Conservation (phyloP, 2,329 filamentous ascomycete genomes). For the Fusarium dlaminii region DNA sequence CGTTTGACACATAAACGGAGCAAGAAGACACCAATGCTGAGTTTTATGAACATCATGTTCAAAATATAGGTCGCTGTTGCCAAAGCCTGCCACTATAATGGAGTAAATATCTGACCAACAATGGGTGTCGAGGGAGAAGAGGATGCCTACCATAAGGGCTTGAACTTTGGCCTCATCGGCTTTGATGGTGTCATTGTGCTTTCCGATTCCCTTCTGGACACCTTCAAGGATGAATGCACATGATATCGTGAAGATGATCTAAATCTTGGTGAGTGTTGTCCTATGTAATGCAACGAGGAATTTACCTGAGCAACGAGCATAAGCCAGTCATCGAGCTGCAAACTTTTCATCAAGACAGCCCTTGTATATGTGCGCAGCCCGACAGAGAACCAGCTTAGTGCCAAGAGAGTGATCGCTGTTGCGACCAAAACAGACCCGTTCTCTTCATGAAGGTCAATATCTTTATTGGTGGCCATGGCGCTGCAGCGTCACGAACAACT, state of each 20-base stretch:
- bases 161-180: slow-evolving; percentile 52
- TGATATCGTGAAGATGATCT: slow-evolving; percentile 59
- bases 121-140: background rate
- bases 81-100: slow-evolving; percentile 58
- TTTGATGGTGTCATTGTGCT: slow-evolving; percentile 57
- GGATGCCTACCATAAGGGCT: slow-evolving; percentile 56
- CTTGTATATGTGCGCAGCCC: slow-evolving; percentile 56
- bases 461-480: slow-evolving; percentile 45
- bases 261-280: background rate
- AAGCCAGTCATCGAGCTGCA: slow-evolving; percentile 63
- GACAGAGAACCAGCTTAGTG: slow-evolving; percentile 55
- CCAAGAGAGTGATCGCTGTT: slow-evolving; percentile 51
- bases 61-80: slow-evolving; percentile 60
- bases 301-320: slow-evolving; percentile 61
- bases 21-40: slow-evolving; percentile 64
- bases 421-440: slow-evolving; percentile 51
- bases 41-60: slow-evolving; percentile 66
- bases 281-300: background rate
- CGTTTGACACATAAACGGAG: slow-evolving; percentile 57
- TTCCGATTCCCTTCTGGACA: slow-evolving; percentile 55
- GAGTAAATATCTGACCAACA: slow-evolving; percentile 14
- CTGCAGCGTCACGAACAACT: slow-evolving; percentile 32
- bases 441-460: slow-evolving; percentile 50
- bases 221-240: slow-evolving; percentile 58
- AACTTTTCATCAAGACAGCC: slow-evolving; percentile 54